Evolutionary conservation across 192 early-diverging fungal species (phyloP), one percentile per base, ranked within the genome.

Genomic region (Entophlyctis luteolus): DNA sequence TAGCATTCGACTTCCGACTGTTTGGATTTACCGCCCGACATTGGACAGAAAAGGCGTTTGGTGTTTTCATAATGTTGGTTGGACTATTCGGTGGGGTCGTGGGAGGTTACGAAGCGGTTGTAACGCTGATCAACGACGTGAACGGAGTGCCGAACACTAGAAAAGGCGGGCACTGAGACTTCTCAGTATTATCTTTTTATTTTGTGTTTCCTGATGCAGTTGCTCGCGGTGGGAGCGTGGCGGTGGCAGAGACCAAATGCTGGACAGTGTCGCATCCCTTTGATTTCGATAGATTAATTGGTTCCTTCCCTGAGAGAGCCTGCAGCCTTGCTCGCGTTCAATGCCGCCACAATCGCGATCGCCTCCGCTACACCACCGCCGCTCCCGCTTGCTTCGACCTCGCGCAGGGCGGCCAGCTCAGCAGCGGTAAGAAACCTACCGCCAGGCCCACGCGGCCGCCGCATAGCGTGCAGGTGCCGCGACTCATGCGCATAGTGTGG

Each of bases 401-500:
- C 81, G 50, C 79, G 69, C 58, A 79, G 67, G 2, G 75, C 79
- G 1, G 75, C 75, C 58, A 80, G 46, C 72, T 95, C 93, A 2
- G 86, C 83, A 0, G 90, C 84, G 57, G 87, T 94, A 42, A 99
- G 79, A 74, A 99, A 99, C 10, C 97, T 79, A 8, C 97, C 97
- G 29, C 97, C 97, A 0, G 95, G 95, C 16, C 97, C 97, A 48
- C 97, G 84, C 31, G 96, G 96, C 25, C 97, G 83, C 45, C 94
- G 80, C 93, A 99, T 95, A 2, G 97, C 97, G 74, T 99, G 97
- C 50, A 89, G 88, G 55, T 99, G 97, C 37, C 97, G 83, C 16
- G 92, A 95, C 71, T 99, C 97, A 75, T 99, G 97, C 52, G 98
- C 78, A 77, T 99, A 99, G 23, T 45, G 60, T 34, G 60, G 32